Evolutionary conservation across 352 stramenopile species (phyloP), one percentile per base, ranked within the genome.

Genomic region (Globisporangium orthogonon): DNA sequence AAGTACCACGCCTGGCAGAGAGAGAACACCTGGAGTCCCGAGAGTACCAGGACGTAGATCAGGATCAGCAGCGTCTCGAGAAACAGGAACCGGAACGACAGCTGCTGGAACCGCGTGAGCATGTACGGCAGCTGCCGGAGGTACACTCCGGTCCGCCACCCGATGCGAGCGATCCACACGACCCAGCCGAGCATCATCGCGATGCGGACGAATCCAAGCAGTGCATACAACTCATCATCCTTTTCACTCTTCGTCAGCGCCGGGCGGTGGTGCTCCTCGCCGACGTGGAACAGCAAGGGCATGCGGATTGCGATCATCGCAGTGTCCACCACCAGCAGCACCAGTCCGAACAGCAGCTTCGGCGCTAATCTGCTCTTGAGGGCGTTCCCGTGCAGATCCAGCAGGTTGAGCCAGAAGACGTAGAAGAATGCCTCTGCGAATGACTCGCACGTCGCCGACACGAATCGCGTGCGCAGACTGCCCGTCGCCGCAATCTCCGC

Each of bases 51-150:
- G 5, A 87, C 77, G 63, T 93, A 88, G 31, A 89, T 60, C 23
- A 91, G 66, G 57, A 96, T 81, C 7, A 94, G 50, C 18, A 91
- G 52, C 9, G 78, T 87, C 63, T 92, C 76, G 4, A 94, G 62
- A 17, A 87, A 76, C 14, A 94, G 56, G 56, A 94, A 96, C 13
- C 87, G 82, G 57, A 91, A 96, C 43, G 85, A 94, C 7, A 96
- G 66, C 51, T 96, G 87, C 66, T 93, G 82, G 49, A 87, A 91
- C 4, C 87, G 85, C 23, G 83, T 89, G 4, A 78, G 74, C 79
- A 96, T 94, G 64, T 96, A 96, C 30, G 81, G 74, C 6, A 96
- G 54, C 17, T 66, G 65, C 13, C 84, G 85, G 23, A 96, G n/a
- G 45, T 89, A 69, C 5, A 64, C 60, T 1, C 76, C 70, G 0